Evolutionary conservation across 2,329 filamentous ascomycete genomes (phyloP), one percentile per base, ranked within the genome.

Genomic region (Fusarium protoensiforme): DNA sequence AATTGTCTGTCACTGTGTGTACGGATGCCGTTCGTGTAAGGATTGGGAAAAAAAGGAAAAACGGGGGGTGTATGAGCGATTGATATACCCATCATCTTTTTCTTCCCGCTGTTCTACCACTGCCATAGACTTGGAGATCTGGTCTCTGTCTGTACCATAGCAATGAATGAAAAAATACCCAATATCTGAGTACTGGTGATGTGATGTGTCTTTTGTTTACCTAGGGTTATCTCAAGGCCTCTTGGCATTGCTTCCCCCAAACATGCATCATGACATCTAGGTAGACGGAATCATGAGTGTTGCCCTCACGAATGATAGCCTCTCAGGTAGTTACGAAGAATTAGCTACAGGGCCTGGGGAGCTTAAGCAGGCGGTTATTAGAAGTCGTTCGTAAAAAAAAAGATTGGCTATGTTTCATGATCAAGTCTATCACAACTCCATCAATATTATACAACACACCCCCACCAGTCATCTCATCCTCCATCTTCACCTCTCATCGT

Each of bases 61-160:
- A 54, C 8, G 29, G 61, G 59, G 59, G 74, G 72, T 68, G 65
- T 71, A 74, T 71, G 59, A 74, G 64, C 68, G 66, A 76, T 74
- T 73, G 71, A 61, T 74, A 72, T 71, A 74, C 73, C 74, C 53
- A 62, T 73, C 62, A 62, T 72, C 62, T 73, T 69, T 72, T 69
- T 68, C 67, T 73, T 68, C 65, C 75, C 51, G 58, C 63, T 79
- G 73, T 79, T 78, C 75, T 79, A 67, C 76, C 72, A 74, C 75
- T 78, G 73, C 76, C 74, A 79, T 81, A 80, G 79, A 81, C 78
- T 79, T 78, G 67, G 65, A 69, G 76, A 77, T 71, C 71, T 68
- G 68, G 79, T 81, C 79, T 80, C 67, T 80, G 75, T 78, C 71
- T 81, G 80, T 82, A 81, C 77, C 76, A 82, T 82, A 82, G 78